Base-by-base conservation (phyloP, 371 early-diverging fungal genomes). In the Lichtheimia corymbifera region DNA sequence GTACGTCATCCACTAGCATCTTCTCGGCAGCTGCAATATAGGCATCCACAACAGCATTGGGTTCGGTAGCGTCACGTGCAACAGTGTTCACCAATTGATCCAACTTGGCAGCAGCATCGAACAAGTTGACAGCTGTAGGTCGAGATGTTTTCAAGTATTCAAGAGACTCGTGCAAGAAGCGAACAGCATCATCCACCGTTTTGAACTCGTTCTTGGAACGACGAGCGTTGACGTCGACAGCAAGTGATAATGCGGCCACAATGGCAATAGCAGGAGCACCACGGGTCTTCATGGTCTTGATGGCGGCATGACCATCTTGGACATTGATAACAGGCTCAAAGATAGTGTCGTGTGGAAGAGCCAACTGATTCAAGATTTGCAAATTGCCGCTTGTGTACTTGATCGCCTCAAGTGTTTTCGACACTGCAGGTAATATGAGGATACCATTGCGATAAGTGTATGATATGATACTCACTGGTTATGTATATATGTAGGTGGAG, bases 231-330 rank as follows among this genome's bases (percentile, higher is more conserved):
- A 95, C 76, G 58, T 96, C 96, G 0, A 95, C 93, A 14, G 95
- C 96, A 9, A 97, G 82, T 2, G 94, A 87, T 4, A 96, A 81
- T 1, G 93, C 95, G 12, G 97, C 98, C 12, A 96, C 96, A 61
- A 98, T 95, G 62, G 95, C 98, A 64, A 98, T 98, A 18, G 98
- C 98, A n/a, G 98, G 98, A 5, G 97, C 92, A 20, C 93, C 93
- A 44, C 93, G 86, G 9, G 91, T 91, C 80, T 96, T 95, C 97
- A 97, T 98, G 58, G 90, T 86, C 68, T 89, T 90, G 73, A 98
- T 98, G 43, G 89, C 95, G 52, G 84, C 82, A 77, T 95, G 94
- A 9, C 96, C 97, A 17, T 91, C 85, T 59, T 88, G 76, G 40
- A 88, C 70, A 50, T 74, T 83, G 17, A 62, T 41, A 30, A 96